Conservation (phyloP, 352 stramenopile species). For the Phytophthora rubi region DNA sequence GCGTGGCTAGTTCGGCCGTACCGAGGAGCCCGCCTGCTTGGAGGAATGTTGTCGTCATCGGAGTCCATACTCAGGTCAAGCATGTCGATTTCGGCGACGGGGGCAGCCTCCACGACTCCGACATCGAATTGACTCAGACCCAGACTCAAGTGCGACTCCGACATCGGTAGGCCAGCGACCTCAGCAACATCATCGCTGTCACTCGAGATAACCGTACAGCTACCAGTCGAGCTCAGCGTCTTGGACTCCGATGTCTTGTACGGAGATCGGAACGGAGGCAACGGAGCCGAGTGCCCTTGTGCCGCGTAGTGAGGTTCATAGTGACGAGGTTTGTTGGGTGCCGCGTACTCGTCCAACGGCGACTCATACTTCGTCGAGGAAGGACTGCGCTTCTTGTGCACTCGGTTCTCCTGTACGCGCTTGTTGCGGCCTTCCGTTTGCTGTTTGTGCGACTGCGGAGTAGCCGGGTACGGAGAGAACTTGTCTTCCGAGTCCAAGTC, state of each 20-base stretch:
- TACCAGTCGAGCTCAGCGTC: slow-evolving; percentile 26
- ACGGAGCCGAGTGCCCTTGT: slow-evolving; percentile 8
- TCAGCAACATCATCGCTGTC: slow-evolving; percentile 39
- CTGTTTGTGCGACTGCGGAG: slow-evolving; percentile 27
- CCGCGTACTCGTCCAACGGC: slow-evolving; percentile 34
- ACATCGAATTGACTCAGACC: slow-evolving; percentile 50
- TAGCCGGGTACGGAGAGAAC: slow-evolving; percentile 42
- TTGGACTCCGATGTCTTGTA: slow-evolving; percentile 32
- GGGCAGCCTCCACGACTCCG: slow-evolving; percentile 33
- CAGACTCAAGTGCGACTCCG: slow-evolving; percentile 26
- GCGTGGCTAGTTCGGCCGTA: slow-evolving; percentile 43
- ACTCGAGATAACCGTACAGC: slow-evolving; percentile 35
- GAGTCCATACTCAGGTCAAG: slow-evolving; percentile 39
- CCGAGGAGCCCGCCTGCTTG: slow-evolving; percentile 29
- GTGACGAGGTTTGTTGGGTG: slow-evolving; percentile 6
- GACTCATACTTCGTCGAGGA: slow-evolving; percentile 24
- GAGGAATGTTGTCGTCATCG: slow-evolving; percentile 21
- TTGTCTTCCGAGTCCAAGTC: slow-evolving; percentile 42
- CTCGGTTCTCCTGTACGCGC: slow-evolving; percentile 37
- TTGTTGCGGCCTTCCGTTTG: slow-evolving; percentile 47
- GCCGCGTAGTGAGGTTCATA: slow-evolving; percentile 24
- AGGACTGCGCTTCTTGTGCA: slow-evolving; percentile 19
- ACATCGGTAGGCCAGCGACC: slow-evolving; percentile 15
- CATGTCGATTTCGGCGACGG: slow-evolving; percentile 27
- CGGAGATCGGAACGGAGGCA: slow-evolving; percentile 37